These are phyloP conservation scores for Lepidopterella palustris DNA, from an alignment of 495 filamentous ascomycete species.

Conservation along the genomic window DNA sequence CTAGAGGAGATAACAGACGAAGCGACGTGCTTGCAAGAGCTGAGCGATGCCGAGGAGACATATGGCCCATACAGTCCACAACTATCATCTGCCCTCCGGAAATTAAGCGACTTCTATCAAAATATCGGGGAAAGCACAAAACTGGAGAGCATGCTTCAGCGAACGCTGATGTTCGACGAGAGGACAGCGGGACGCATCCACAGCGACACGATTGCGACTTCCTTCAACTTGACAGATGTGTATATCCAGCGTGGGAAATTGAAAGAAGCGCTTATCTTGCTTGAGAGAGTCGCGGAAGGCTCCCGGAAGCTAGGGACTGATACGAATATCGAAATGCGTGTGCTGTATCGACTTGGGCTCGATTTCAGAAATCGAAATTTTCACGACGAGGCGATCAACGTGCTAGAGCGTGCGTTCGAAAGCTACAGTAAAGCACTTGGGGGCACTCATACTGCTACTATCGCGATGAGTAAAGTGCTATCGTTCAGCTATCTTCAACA, in stretches of 20 bases:
- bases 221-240: background rate
- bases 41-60: background rate
- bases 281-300: background rate
- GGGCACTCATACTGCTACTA: background rate
- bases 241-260: background rate
- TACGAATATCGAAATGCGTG: background rate
- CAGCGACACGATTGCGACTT: background rate
- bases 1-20: slow-evolving; percentile 37
- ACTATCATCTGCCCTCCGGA: background rate
- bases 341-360: background rate
- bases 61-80: background rate
- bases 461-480: background rate
- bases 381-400: background rate
- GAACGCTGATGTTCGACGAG: background rate
- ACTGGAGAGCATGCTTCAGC: background rate
- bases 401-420: background rate
- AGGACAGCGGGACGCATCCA: background rate
- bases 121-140: background rate
- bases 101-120: background rate
- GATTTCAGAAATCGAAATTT: background rate
- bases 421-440: background rate
- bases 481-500: background rate
- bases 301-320: background rate
- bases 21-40: background rate
- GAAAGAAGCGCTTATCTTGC: background rate